Evolutionary conservation across 225 moss, liverwort and hornwort species (phyloP).

Genomic region (Anthoceros angustus): DNA sequence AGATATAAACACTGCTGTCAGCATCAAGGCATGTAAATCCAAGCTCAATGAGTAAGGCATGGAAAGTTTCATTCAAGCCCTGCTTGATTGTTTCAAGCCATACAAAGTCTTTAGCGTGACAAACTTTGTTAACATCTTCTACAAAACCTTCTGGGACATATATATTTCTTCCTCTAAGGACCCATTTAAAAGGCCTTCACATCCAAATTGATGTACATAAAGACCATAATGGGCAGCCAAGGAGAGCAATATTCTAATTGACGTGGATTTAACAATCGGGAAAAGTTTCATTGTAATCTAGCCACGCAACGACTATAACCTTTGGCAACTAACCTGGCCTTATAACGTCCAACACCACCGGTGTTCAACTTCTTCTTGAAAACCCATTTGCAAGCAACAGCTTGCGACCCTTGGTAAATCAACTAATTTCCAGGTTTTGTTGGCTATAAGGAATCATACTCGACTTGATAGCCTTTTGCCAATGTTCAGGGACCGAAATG

Average conservation of each 20-base stretch:
- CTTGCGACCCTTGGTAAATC: neutral
- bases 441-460: too few relatives aligned
- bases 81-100: constrained; percentile 3
- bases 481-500: neutral
- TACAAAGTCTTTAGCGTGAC: constrained; percentile 10
- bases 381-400: neutral
- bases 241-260: neutral
- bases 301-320: too few relatives aligned
- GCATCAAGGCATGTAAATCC: constrained; percentile 6
- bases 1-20: constrained; percentile 6
- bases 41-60: neutral
- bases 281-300: neutral
- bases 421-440: neutral
- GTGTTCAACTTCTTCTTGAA: neutral
- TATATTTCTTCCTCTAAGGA: neutral
- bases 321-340: neutral
- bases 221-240: constrained; percentile 3
- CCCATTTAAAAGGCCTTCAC: neutral
- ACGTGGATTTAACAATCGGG: neutral
- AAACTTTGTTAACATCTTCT: constrained; percentile 3
- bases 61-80: constrained; percentile 6
- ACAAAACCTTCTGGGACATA: constrained; percentile 1
- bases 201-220: neutral
- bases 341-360: neutral
- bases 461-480: neutral